A percentile compares a stretch with the other conserved stretches of the same genome.
Conservation (phyloP, 306 rosid species). For the Dalbergia cochinchinensis region DNA sequence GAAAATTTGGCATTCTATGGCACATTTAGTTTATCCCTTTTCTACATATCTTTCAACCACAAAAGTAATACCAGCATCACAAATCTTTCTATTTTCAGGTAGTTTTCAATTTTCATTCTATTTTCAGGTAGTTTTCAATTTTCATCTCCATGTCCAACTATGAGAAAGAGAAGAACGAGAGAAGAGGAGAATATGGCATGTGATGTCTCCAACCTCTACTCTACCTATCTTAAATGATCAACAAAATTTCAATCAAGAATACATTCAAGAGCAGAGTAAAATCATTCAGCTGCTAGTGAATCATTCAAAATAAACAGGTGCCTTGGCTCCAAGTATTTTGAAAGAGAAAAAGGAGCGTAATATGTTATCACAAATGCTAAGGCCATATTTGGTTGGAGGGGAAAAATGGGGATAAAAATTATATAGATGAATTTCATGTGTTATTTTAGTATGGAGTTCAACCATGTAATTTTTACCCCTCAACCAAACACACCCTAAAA, state of each 20-base stretch:
- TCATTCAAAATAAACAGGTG: background rate
- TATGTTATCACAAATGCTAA: background rate
- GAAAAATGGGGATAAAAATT: too few relatives aligned
- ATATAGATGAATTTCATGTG: too few relatives aligned
- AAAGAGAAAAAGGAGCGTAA: background rate
- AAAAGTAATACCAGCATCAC: constrained; percentile 2
- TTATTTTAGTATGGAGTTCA: too few relatives aligned
- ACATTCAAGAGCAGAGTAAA: constrained; percentile 13
- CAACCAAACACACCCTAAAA: too few relatives aligned
- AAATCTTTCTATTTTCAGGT: constrained; percentile 1
- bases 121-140: too few relatives aligned
- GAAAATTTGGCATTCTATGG: constrained; percentile 26
- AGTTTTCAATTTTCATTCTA: background rate
- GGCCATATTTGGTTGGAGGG: too few relatives aligned
- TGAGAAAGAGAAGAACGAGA: background rate
- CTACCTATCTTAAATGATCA: background rate
- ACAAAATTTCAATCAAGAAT: constrained; percentile 9
- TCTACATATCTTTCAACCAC: background rate
- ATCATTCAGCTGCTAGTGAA: constrained; percentile 14
- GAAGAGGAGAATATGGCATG: background rate
- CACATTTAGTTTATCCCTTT: constrained; percentile 26
- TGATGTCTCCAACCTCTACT: constrained; percentile 9
- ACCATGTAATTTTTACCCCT: too few relatives aligned
- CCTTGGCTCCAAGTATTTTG: too few relatives aligned
- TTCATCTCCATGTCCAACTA: background rate